Percentiles rank a stretch among this genome's conserved stretches.
Evolutionary conservation across 345 rosid genomes (phyloP).

Genomic region (Euclidium syriacum): DNA sequence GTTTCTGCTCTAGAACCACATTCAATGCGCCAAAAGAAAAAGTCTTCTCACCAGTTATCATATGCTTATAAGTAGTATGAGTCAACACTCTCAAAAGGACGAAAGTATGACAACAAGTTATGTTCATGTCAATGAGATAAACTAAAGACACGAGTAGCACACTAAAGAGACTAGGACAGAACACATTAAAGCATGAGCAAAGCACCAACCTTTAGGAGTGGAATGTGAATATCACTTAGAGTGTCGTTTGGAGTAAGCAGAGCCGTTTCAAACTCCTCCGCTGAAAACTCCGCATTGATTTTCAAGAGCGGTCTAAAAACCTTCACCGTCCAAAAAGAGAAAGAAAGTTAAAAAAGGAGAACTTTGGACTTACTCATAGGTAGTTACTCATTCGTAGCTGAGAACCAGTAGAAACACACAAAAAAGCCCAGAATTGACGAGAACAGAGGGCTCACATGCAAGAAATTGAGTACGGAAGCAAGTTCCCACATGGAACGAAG

Average conservation of each 20-base stretch:
- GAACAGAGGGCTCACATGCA: conserved; percentile 66
- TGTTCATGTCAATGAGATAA: conserved; percentile 14
- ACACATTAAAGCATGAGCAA: conserved; percentile 1
- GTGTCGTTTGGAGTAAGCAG: conserved; percentile 84
- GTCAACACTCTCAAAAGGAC: background rate
- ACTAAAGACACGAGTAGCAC: conserved; percentile 3
- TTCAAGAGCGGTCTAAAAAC: conserved; percentile 87
- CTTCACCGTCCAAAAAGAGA: conserved; percentile 34
- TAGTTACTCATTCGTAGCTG: conserved; percentile 12
- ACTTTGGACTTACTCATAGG: too few relatives aligned
- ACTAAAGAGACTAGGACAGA: conserved; percentile 1
- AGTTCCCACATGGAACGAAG: conserved; percentile 99
- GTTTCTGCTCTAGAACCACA: background rate
- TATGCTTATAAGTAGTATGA: background rate
- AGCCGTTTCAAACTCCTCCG: conserved; percentile 96
- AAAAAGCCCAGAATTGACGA: background rate
- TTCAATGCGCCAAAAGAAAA: background rate
- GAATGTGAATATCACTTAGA: conserved; percentile 86
- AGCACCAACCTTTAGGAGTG: conserved; percentile 84
- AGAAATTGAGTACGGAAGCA: conserved; percentile 91
- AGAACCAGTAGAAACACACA: background rate
- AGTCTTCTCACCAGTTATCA: background rate
- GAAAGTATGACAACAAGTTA: background rate
- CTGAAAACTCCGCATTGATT: conserved; percentile 79
- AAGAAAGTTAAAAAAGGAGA: background rate